Evolutionary conservation across 2,329 filamentous ascomycete species (phyloP).

Genomic region (Aspergillus eucalypticola): DNA sequence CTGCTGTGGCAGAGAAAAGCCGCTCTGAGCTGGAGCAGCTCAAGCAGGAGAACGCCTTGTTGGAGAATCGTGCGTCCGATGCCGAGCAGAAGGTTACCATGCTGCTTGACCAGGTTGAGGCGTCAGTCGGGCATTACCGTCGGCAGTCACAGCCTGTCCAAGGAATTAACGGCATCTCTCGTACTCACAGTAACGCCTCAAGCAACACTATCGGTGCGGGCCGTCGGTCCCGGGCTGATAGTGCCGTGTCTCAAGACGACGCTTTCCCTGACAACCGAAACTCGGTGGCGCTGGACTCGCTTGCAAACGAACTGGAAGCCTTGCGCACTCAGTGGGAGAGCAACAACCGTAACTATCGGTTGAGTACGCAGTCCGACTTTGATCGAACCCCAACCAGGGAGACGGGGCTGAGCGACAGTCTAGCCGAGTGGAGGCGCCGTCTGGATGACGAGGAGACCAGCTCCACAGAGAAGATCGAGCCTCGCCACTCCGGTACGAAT

Average conservation of each 20-base stretch:
- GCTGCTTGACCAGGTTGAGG: constrained; percentile 90
- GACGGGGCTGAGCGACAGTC: constrained; percentile 63
- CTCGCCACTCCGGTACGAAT: constrained; percentile 24
- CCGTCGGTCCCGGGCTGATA: constrained; percentile 41
- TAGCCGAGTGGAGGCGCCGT: constrained; percentile 78
- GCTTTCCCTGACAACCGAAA: constrained; percentile 57
- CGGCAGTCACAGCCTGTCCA: constrained; percentile 62
- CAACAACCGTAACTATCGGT: constrained; percentile 89
- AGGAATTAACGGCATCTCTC: constrained; percentile 43
- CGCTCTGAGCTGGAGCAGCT: constrained; percentile 75
- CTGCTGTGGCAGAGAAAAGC: constrained; percentile 54
- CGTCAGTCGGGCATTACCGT: constrained; percentile 90
- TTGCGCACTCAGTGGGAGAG: constrained; percentile 91
- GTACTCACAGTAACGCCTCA: constrained; percentile 57
- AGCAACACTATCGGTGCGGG: constrained; percentile 46
- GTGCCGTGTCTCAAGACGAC: constrained; percentile 46
- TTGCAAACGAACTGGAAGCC: constrained; percentile 89
- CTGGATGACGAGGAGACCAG: constrained; percentile 61
- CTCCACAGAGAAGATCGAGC: constrained; percentile 30
- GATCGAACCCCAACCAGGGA: constrained; percentile 59
- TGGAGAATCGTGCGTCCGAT: constrained; percentile 82
- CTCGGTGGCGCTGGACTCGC: constrained; percentile 77
- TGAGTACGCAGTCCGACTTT: constrained; percentile 88
- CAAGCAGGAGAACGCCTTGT: constrained; percentile 74
- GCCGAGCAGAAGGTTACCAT: constrained; percentile 92